Evolutionary conservation across 208 protist genomes (phyloP).

Genomic region (Trypanosoma cruzi): DNA sequence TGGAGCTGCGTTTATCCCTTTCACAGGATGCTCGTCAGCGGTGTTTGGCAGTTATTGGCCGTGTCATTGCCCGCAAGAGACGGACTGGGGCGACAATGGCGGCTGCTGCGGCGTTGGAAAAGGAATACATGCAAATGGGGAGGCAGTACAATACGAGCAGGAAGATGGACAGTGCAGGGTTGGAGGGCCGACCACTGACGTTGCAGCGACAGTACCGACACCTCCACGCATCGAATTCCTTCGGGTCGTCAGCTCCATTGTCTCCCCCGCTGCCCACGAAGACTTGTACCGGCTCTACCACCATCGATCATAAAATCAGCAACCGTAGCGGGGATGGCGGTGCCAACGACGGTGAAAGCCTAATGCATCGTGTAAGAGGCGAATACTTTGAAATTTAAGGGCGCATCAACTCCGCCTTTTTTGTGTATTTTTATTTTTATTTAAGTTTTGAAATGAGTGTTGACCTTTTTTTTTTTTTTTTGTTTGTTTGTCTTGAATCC

Average conservation of each 20-base stretch:
- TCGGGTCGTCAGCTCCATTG: background rate
- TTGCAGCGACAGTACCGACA: conserved; percentile 25
- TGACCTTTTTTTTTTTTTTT: too few species aligned
- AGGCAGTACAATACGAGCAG: conserved; percentile 18
- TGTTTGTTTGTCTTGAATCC: too few species aligned
- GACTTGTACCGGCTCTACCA: too few species aligned
- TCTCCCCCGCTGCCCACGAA: too few species aligned
- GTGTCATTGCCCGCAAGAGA: conserved; percentile 25
- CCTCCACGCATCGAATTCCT: conserved; percentile 8
- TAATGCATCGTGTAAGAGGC: background rate
- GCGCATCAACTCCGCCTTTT: background rate
- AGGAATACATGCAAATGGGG: conserved; percentile 23
- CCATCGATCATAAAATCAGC: background rate
- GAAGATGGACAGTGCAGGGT: conserved; percentile 24
- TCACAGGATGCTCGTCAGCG: conserved; percentile 43
- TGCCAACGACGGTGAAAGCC: background rate
- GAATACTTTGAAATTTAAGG: conserved; percentile 26
- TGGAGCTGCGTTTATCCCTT: conserved; percentile 45
- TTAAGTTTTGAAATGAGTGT: too few species aligned
- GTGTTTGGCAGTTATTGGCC: conserved; percentile 47
- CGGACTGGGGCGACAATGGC: background rate
- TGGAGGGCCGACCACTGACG: conserved; percentile 26
- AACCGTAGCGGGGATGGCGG: background rate
- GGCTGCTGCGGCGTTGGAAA: background rate
- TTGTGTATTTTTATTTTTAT: conserved; percentile 5